These are phyloP conservation scores for Penicillium sp. DNA, from an alignment of 2,329 filamentous ascomycete species.

Conservation along the genomic window DNA sequence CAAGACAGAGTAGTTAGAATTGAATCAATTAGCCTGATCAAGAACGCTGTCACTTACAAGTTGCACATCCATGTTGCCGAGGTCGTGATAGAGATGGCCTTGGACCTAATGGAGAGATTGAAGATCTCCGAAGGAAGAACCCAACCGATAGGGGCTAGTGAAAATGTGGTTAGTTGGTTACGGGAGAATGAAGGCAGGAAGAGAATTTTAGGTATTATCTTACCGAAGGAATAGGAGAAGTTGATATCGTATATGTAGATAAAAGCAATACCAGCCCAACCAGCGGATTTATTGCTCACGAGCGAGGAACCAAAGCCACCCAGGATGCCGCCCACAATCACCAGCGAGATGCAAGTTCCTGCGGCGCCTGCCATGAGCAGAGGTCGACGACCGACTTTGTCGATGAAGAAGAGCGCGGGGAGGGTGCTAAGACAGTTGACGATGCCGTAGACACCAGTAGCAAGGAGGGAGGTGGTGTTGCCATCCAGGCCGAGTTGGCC, in stretches of 20 bases:
- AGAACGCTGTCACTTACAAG: slow-evolving; percentile 22
- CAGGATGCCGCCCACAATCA: slow-evolving; percentile 30
- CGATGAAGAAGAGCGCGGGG: slow-evolving; percentile 29
- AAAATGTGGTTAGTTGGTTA: background rate
- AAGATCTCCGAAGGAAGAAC: slow-evolving; percentile 36
- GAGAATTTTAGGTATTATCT: background rate
- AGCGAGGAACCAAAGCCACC: slow-evolving; percentile 27
- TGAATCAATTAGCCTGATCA: background rate
- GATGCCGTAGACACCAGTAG: slow-evolving; percentile 34
- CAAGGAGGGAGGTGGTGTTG: slow-evolving; percentile 31
- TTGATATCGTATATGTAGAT: slow-evolving; percentile 35
- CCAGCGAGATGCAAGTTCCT: slow-evolving; percentile 30
- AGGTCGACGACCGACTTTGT: slow-evolving; percentile 28
- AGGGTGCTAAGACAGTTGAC: slow-evolving; percentile 32
- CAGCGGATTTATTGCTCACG: slow-evolving; percentile 24
- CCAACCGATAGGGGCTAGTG: slow-evolving; percentile 32
- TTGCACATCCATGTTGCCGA: slow-evolving; percentile 36
- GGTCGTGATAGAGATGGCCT: slow-evolving; percentile 33
- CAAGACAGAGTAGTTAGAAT: background rate
- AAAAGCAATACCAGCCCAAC: slow-evolving; percentile 33
- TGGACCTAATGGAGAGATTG: slow-evolving; percentile 32
- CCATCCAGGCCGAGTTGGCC: slow-evolving; percentile 36
- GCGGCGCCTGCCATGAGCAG: slow-evolving; percentile 32
- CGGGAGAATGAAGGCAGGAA: background rate
- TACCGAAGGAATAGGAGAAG: slow-evolving; percentile 34